phyloP scores from a whole-genome alignment of 2,329 filamentous ascomycete species.

The Chaetomiaceae sp. region DNA sequence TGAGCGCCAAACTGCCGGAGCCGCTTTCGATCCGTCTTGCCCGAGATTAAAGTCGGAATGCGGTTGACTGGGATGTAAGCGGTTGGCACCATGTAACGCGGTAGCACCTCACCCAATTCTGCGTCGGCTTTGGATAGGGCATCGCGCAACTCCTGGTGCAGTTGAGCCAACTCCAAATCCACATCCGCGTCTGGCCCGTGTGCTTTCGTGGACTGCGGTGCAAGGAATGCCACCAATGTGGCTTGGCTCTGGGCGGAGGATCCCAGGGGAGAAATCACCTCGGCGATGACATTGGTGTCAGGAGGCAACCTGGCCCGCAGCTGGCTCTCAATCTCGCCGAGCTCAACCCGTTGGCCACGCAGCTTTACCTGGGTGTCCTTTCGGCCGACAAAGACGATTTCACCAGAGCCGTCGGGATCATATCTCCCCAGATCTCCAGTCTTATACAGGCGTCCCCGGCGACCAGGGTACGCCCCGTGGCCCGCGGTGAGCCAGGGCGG shows the following conservation, averaged over 20 bases:
- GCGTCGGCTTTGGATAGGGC: slow-evolving; percentile 21
- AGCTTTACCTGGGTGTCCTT: slow-evolving; percentile 27
- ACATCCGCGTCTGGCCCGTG: slow-evolving; percentile 21
- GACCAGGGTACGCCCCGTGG: neutral
- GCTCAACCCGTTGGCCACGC: slow-evolving; percentile 29
- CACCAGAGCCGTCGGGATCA: slow-evolving; percentile 20
- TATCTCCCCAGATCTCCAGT: slow-evolving; percentile 33
- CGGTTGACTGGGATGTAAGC: slow-evolving; percentile 40
- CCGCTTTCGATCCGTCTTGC: slow-evolving; percentile 43
- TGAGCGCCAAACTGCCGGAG: slow-evolving; percentile 34
- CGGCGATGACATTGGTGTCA: slow-evolving; percentile 41
- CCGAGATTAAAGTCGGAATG: slow-evolving; percentile 41
- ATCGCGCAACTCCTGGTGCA: slow-evolving; percentile 12
- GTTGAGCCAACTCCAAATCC: slow-evolving; percentile 7
- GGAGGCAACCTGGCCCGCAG: slow-evolving; percentile 36
- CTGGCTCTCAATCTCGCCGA: slow-evolving; percentile 43
- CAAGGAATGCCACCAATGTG: slow-evolving; percentile 33
- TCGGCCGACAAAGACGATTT: slow-evolving; percentile 24
- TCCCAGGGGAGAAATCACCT: slow-evolving; percentile 39
- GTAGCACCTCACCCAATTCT: slow-evolving; percentile 22
- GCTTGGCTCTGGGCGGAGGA: slow-evolving; percentile 14
- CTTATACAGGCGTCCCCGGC: slow-evolving; percentile 36
- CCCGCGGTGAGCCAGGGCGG: neutral
- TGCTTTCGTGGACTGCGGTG: slow-evolving; percentile 9
- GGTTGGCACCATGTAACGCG: slow-evolving; percentile 38